Evolutionary conservation across 257 asterid genomes (phyloP), one percentile per base, ranked within the genome.

Genomic region (Fraxinus pennsylvanica): DNA sequence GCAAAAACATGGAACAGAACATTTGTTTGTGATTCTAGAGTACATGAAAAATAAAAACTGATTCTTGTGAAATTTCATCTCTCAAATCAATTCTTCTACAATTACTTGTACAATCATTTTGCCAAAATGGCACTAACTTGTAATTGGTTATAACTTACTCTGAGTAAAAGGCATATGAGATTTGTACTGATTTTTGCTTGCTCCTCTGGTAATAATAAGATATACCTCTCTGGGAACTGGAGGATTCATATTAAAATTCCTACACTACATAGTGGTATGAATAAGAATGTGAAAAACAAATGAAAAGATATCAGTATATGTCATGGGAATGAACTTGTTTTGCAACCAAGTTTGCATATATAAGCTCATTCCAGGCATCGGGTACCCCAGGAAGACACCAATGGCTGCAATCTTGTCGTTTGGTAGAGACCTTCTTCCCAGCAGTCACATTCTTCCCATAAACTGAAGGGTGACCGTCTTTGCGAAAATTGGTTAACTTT

Each of bases 371-470:
- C 99, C 99, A 96, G 6, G 95, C 88, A 80, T 96, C 98, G 7
- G 99, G 98, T 65, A 93, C 97, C 0, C 99, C 98, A 0, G 99
- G 98, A 68, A 96, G 97, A 76, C 98, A 96, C 99, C 99, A 96
- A 57, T 96, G 99, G 87, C 99, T 96, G 80, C 99, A 96, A 82
- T 93, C 99, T 89, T 96, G 98, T 69, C 86, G 85, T 77, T 84
- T 86, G n/a, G 84, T 82, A 0, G 98, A 90, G 30, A 89, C 92
- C 84, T 86, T 93, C 83, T 21, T 87, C 21, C 84, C 81, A 25
- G 72, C 85, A 27, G 83, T 86, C 35, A 82, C 90, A 67, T 86
- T 89, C 84, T 87, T 96, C 14, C 98, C 97, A 47, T 89, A 93
- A 73, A 92, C 85, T 0, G 98, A 96, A 36, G 99, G 99, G 81